Base-by-base conservation (phyloP, 768 basidiomycete genomes). In the Saitozyma podzolica region DNA sequence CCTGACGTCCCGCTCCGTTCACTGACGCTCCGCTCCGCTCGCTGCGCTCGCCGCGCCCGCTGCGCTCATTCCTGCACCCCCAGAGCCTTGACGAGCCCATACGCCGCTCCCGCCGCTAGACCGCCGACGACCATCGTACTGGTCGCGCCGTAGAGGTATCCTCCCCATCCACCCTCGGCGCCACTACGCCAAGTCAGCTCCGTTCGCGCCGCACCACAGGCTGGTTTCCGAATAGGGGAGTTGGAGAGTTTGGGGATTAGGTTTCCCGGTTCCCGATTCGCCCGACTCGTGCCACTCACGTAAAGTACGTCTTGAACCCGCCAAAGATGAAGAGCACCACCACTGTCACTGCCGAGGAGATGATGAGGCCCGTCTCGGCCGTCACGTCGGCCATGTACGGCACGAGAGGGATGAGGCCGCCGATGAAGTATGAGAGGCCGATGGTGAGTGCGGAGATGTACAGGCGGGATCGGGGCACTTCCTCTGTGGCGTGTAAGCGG, bases 381-480 rank as follows among this genome's bases (percentile, higher is more conserved):
- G 79, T 79, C 3, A 86, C 78, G 68, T 93, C 85, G 82, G 92
- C 92, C 82, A 98, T 93, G 81, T 96, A 95, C 9, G 92, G 92
- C 9, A 93, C 69, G 42, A 99, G 85, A 0, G 96, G 96, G 71
- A 98, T 90, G 59, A 94, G 83, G 40, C 96, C 96, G 50, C 96
- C 96, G 58, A 95, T 56, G 65, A 94, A 88, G 82, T 98, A 95
- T 11, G 92, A 92, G 74, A 92, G 84, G 64, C 95, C 96, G 75
- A 99, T 98, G 0, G 95, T 98, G 67, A 95, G 84, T 1, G 95
- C 95, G 1, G 92, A 94, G 42, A 88, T 84, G 81, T 92, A 97
- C 66, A 96, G 83, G 37, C 96, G 85, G 19, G 84, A 83, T 16
- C 86, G 86, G 0, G 94, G 90, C 42, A 96, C 85, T 80, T 98